Base-by-base conservation (phyloP, 1,284 basidiomycete species). In the Heterobasidion parviporum region DNA sequence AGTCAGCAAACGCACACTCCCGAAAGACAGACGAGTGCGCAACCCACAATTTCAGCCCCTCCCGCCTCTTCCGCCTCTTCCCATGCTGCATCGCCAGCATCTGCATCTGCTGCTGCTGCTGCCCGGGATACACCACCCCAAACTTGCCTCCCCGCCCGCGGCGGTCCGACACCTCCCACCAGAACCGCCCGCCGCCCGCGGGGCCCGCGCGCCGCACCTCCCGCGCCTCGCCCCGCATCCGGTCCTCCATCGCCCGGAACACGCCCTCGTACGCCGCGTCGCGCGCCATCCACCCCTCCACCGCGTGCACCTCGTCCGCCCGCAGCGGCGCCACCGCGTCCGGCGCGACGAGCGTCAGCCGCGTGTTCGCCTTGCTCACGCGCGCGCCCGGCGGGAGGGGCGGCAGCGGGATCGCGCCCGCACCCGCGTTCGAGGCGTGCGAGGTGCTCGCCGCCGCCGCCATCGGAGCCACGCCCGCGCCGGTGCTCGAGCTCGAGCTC, bases 1-100 rank as follows among this genome's bases (percentile, higher is more conserved):
- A 54, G 4, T 26, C 26, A 26, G 26, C 4, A 26, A 26, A 26
- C 26, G 4, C 26, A 5, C 26, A 18, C 15, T 3, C 9, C 8
- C 34, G 49, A 46, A 50, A 54, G 41, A 54, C 52, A 50, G 44
- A 50, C 26, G 26, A 26, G 26, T 6, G 26, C 52, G 60, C 52
- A 26, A 80, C 84, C 71, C 65, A 89, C 85, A 89, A 67, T 67
- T 76, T 82, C 63, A 88, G 69, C 18, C 91, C 87, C 65, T 91
- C 88, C 63, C 89, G 74, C 68, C 74, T 79, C 26, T 77, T 74
- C 34, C 78, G 74, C 63, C 78, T 81, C 68, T 76, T 78, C 36
- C 50, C 50, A 14, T 44, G 14, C 41, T 44, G 12, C 41, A 14
- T 12, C 47, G 26, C 47, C 20, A n/a, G 20, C 47, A n/a, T 26